A percentile compares a stretch with the other conserved stretches of the same genome.
Evolutionary conservation across 78 protist species (phyloP).

Genomic region (Tieghemostelium lacteum): DNA sequence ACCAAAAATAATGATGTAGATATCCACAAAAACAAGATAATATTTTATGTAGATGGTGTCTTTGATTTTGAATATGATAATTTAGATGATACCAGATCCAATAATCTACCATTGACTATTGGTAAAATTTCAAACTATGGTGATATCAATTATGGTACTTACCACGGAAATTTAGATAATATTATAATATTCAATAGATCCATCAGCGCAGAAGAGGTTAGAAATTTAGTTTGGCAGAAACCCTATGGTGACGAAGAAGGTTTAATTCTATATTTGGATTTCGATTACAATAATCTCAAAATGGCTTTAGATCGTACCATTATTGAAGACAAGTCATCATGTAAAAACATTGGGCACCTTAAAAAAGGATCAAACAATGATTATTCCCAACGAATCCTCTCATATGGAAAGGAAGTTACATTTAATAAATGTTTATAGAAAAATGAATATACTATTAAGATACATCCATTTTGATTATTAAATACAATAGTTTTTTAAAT

Average conservation of each 20-base stretch:
- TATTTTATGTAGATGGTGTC: slow-evolving; percentile 35
- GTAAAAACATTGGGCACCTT: slow-evolving; percentile 9
- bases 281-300: not conserved
- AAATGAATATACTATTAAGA: no score
- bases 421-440: slow-evolving; percentile 45
- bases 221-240: slow-evolving; percentile 3
- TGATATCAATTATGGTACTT: not conserved
- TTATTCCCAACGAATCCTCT: slow-evolving; percentile 2
- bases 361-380: not conserved
- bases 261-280: slow-evolving; percentile 25
- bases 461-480: no score
- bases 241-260: not conserved
- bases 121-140: not conserved
- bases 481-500: no score
- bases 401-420: slow-evolving; percentile 26
- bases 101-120: slow-evolving; percentile 5
- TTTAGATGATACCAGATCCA: slow-evolving; percentile 13
- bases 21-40: not conserved
- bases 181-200: slow-evolving; percentile 42
- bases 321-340: slow-evolving; percentile 23
- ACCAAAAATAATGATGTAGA: slow-evolving; percentile 1
- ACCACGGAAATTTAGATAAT: slow-evolving; percentile 32
- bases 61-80: not conserved
- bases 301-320: not conserved
- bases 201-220: not conserved